Evolutionary conservation across 2,329 filamentous ascomycete species (phyloP).

Genomic region (Cladosporium velox): DNA sequence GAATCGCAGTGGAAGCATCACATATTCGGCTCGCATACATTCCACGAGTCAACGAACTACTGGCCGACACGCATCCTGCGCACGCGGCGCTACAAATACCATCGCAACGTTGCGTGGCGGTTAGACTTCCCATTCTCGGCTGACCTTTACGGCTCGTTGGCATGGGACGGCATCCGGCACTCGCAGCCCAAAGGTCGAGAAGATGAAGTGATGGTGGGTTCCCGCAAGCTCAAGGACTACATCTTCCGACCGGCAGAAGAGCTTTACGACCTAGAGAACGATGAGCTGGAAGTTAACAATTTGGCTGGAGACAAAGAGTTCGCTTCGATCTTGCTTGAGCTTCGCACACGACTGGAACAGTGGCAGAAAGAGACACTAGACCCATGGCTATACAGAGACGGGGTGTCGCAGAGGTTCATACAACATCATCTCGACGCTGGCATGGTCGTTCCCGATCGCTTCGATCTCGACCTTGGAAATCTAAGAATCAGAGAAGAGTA

Average conservation of each 20-base stretch:
- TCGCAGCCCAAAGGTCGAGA: slow-evolving; percentile 32
- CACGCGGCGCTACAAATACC: slow-evolving; percentile 50
- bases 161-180: slow-evolving; percentile 48
- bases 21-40: slow-evolving; percentile 55
- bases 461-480: slow-evolving; percentile 30
- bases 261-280: slow-evolving; percentile 49
- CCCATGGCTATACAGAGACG: slow-evolving; percentile 39
- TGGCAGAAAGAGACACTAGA: slow-evolving; percentile 41
- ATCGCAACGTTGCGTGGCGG: slow-evolving; percentile 52
- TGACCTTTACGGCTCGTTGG: slow-evolving; percentile 49
- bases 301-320: slow-evolving; percentile 42
- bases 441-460: slow-evolving; percentile 29
- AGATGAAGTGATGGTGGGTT: slow-evolving; percentile 41
- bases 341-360: slow-evolving; percentile 38
- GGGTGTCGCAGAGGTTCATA: slow-evolving; percentile 25
- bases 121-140: slow-evolving; percentile 31
- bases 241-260: slow-evolving; percentile 49
- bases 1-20: slow-evolving; percentile 38
- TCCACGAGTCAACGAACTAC: slow-evolving; percentile 55
- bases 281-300: slow-evolving; percentile 51
- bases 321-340: slow-evolving; percentile 34
- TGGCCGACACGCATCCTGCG: slow-evolving; percentile 54
- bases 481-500: slow-evolving; percentile 20
- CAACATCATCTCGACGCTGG: slow-evolving; percentile 27
- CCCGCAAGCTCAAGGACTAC: slow-evolving; percentile 46